Percentiles rank a stretch among this genome's conserved stretches.
phyloP scores from a whole-genome alignment of 208 protist species.

The Trypanosoma brucei region DNA sequence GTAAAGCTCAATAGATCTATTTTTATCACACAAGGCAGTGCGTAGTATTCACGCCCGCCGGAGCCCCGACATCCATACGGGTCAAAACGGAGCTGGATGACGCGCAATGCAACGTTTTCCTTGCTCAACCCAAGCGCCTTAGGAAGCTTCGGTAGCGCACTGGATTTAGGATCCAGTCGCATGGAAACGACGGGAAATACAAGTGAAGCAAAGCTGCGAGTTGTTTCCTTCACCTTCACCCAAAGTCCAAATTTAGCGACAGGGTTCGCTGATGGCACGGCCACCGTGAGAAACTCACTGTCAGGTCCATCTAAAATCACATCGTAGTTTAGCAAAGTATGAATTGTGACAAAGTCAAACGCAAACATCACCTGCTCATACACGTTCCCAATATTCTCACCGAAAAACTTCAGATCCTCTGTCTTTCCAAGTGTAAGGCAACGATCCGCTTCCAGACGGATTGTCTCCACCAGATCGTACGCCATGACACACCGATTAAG shows the following conservation, averaged over 20 bases:
- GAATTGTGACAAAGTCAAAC: conserved; percentile 75
- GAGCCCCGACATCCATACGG: conserved; percentile 51
- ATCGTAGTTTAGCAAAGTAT: conserved; percentile 78
- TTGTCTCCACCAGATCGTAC: conserved; percentile 61
- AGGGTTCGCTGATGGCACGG: conserved; percentile 35
- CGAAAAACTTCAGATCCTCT: conserved; percentile 26
- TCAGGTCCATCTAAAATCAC: conserved; percentile 60
- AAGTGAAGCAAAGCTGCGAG: conserved; percentile 78
- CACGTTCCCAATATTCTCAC: conserved; percentile 41
- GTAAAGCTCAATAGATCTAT: conserved; percentile 80
- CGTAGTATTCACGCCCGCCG: conserved; percentile 65
- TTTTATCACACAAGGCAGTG: conserved; percentile 82
- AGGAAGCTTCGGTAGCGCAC: conserved; percentile 67
- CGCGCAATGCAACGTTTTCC: conserved; percentile 85
- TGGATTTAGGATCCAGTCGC: conserved; percentile 79
- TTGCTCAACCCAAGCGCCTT: conserved; percentile 84
- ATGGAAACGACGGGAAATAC: conserved; percentile 74
- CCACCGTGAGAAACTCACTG: conserved; percentile 69
- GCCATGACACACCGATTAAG: conserved; percentile 67
- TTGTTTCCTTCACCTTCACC: conserved; percentile 85
- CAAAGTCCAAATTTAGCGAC: conserved; percentile 88
- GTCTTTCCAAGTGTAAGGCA: conserved; percentile 7
- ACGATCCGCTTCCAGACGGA: conserved; percentile 56
- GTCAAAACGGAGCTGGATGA: conserved; percentile 84
- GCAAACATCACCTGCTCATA: conserved; percentile 55